Conservation (phyloP, 2,329 filamentous ascomycete species). For the Alternaria tenuissima region DNA sequence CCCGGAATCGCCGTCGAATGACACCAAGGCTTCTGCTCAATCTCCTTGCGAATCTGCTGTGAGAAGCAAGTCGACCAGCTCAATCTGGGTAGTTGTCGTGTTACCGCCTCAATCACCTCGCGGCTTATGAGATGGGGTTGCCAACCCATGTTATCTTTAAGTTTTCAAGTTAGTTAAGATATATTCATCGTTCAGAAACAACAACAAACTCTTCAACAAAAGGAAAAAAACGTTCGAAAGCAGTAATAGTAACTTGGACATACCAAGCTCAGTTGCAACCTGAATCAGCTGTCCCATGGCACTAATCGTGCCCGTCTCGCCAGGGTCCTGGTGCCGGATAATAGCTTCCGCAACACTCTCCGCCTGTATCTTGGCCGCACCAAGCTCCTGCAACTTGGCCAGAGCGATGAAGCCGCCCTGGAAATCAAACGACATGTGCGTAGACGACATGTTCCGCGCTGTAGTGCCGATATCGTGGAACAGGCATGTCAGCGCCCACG, state of each 20-base stretch:
- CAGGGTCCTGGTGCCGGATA: conserved; percentile 8
- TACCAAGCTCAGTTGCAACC: conserved; percentile 7
- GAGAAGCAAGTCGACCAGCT: conserved; percentile 8
- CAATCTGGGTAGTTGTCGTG: not conserved
- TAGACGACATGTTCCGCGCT: not conserved
- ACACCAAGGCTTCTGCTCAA: conserved; percentile 6
- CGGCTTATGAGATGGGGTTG: conserved; percentile 1
- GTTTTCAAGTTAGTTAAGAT: not conserved
- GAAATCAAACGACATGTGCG: conserved; percentile 10
- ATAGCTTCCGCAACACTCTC: conserved; percentile 10
- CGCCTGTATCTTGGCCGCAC: not conserved
- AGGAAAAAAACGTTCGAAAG: too few relatives aligned
- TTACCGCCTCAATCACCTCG: not conserved
- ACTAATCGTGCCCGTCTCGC: conserved; percentile 6
- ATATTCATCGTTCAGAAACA: too few relatives aligned
- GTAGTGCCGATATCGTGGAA: conserved; percentile 12
- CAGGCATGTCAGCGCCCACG: conserved; percentile 7
- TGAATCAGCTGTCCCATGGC: conserved; percentile 3
- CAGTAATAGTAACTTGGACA: not conserved
- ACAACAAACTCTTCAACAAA: too few relatives aligned
- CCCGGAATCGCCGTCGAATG: not conserved
- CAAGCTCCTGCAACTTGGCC: not conserved
- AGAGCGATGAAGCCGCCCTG: conserved; percentile 8
- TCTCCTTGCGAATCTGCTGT: not conserved
- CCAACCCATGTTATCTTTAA: conserved; percentile 5